These are phyloP conservation scores for Leccinellum luteum DNA, from an alignment of 768 basidiomycete genomes.

Conservation along the genomic window DNA sequence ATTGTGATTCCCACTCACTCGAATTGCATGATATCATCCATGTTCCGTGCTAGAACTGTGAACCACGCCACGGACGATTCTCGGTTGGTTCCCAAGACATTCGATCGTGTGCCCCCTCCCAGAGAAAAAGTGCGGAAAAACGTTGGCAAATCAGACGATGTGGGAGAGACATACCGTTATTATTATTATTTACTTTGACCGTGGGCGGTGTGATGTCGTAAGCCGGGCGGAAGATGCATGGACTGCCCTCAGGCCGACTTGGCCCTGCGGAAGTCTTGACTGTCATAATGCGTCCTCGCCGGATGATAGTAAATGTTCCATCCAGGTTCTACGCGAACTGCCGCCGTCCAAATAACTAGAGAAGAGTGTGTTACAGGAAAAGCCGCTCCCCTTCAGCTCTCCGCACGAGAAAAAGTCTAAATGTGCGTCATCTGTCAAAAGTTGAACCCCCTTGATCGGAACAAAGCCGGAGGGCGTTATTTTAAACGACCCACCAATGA, in stretches of 20 bases:
- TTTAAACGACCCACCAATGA: not conserved
- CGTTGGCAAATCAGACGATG: not conserved
- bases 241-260: not conserved
- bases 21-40: not conserved
- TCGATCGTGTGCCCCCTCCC: not conserved
- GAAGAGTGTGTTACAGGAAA: not conserved
- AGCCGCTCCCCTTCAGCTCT: not conserved
- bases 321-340: not conserved
- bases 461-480: not conserved
- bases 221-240: not conserved
- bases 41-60: not conserved
- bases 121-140: not conserved
- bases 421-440: conserved; percentile 15
- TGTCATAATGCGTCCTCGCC: not conserved
- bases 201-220: conserved; percentile 5
- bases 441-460: conserved; percentile 6
- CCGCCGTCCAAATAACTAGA: not conserved
- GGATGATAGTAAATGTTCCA: not conserved
- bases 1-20: not conserved
- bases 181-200: not conserved
- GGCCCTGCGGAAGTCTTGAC: not conserved
- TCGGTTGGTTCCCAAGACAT: not conserved
- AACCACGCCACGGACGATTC: conserved; percentile 17
- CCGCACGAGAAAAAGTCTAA: conserved; percentile 16
- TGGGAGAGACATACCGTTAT: conserved; percentile 6